A percentile compares a stretch with the other conserved stretches of the same genome.
These are phyloP conservation scores for Amyloporia xantha DNA, from an alignment of 768 basidiomycete genomes.

Conservation along the genomic window DNA sequence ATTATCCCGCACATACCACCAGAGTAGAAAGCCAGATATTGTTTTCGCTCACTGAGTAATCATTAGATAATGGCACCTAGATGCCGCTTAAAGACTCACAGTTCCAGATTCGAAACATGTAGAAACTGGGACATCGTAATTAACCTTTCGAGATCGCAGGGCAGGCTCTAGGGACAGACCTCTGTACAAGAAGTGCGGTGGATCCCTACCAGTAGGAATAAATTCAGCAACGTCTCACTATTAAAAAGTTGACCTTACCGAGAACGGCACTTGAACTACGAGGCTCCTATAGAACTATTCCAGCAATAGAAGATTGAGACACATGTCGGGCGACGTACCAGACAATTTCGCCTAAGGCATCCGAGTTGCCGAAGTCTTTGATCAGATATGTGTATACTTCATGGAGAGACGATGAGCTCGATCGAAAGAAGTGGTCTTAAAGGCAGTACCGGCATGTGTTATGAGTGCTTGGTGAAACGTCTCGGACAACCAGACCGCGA, in stretches of 20 bases:
- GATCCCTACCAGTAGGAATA: not conserved
- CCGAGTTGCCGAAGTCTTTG: conserved; percentile 42
- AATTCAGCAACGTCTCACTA: no score
- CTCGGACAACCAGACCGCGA: conserved; percentile 14
- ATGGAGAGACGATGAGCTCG: not conserved
- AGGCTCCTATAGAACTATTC: not conserved
- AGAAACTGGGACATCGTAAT: conserved; percentile 15
- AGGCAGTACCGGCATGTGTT: conserved; percentile 18
- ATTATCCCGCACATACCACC: conserved; percentile 37
- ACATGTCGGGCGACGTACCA: not conserved
- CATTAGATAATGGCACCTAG: not conserved
- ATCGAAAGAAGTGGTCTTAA: no score
- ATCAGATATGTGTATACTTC: conserved; percentile 49
- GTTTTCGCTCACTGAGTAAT: conserved; percentile 40
- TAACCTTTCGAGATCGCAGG: not conserved
- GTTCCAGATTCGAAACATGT: not conserved
- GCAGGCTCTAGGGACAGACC: not conserved
- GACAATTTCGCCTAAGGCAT: conserved; percentile 1
- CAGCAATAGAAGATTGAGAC: not conserved
- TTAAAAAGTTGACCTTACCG: no score
- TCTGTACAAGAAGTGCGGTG: not conserved
- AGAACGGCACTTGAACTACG: not conserved
- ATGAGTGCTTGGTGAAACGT: conserved; percentile 20
- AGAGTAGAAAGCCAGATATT: conserved; percentile 36
- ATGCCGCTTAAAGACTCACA: not conserved